Percentiles rank a stretch among this genome's conserved stretches.
Evolutionary conservation across 495 filamentous ascomycete species (phyloP).

Genomic region (Aspergillus panamensis): DNA sequence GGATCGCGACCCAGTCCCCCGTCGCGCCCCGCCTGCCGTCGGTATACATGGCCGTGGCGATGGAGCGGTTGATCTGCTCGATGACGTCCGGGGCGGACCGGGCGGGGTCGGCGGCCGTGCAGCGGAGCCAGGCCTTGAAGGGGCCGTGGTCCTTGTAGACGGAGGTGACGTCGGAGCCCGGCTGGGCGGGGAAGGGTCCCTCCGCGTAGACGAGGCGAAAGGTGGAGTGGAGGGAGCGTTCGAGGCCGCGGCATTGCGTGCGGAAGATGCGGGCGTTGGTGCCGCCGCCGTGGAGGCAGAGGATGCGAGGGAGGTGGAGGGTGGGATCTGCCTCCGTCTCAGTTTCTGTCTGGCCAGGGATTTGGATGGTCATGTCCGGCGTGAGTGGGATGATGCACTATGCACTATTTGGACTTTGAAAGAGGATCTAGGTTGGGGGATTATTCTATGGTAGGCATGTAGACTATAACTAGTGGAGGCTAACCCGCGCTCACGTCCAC

Average conservation of each 20-base stretch:
- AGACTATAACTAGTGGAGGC: too few species aligned
- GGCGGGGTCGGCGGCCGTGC: neutral
- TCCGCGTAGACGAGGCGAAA: slow-evolving; percentile 62
- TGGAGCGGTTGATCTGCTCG: neutral
- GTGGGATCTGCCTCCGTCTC: neutral
- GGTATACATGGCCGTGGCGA: neutral
- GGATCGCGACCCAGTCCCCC: slow-evolving; percentile 56
- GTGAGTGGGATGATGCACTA: too few species aligned
- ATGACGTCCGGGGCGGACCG: neutral
- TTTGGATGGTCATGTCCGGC: too few species aligned
- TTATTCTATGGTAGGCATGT: too few species aligned
- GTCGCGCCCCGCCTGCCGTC: neutral
- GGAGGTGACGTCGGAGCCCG: slow-evolving; percentile 49
- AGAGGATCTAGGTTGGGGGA: too few species aligned
- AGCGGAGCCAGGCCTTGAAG: slow-evolving; percentile 54
- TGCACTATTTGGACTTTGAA: too few species aligned
- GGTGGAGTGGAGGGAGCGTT: slow-evolving; percentile 34
- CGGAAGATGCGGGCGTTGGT: slow-evolving; percentile 59
- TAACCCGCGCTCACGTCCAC: too few species aligned
- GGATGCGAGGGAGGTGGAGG: slow-evolving; percentile 54
- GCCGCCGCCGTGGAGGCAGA: slow-evolving; percentile 67
- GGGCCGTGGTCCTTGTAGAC: slow-evolving; percentile 55
- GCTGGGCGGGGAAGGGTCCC: slow-evolving; percentile 44
- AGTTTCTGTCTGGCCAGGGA: too few species aligned
- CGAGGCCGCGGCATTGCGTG: slow-evolving; percentile 53